Base-by-base conservation (phyloP, 768 basidiomycete genomes). In the Lactarius deliciosus region DNA sequence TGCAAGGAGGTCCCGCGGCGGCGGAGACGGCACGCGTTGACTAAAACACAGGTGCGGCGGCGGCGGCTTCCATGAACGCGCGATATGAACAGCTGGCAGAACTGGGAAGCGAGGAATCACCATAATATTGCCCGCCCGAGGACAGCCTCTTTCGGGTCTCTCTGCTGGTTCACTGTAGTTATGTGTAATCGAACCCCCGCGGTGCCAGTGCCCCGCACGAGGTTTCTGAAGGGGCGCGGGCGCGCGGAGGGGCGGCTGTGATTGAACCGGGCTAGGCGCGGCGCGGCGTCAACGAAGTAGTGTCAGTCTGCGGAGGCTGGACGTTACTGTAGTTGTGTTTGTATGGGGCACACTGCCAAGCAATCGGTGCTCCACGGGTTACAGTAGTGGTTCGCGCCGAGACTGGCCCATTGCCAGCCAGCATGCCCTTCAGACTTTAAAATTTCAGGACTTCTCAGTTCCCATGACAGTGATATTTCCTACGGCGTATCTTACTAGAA, bases 381-480 rank as follows among this genome's bases (percentile, higher is more conserved):
- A 28, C 13, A 15, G 30, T 50, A 13, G 22, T n/a, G 22, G 22
- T 25, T 53, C 50, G 50, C 25, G 22, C 25, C 25, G 5, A 53
- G 25, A 53, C 50, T 53, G 13, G 25, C 36, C 34, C 20, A 10
- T 38, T 36, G 30, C 32, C 9, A 20, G 30, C 22, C 2, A n/a
- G 20, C 34, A 56, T 50, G 8, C 3, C 45, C 30, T 18, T n/a
- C 45, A 9, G 36, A 38, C 38, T 40, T 58, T 53, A 41, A 54
- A 41, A 54, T 28, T 53, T 6, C 47, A 11, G 50, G 22, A 25
- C 22, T 53, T 53, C 40, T 50, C 11, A 8, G 50, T 58, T 63
- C 53, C 40, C 36, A 62, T n/a, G 61, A 63, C 57, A 53, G 43
- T 34, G 22, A 40, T 4, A 25, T 30, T 34, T 28, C 54, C 40